A percentile compares a stretch with the other conserved stretches of the same genome.
Evolutionary conservation across 169 alveolate genomes (phyloP).

Genomic region (Plasmodium reichenowi): DNA sequence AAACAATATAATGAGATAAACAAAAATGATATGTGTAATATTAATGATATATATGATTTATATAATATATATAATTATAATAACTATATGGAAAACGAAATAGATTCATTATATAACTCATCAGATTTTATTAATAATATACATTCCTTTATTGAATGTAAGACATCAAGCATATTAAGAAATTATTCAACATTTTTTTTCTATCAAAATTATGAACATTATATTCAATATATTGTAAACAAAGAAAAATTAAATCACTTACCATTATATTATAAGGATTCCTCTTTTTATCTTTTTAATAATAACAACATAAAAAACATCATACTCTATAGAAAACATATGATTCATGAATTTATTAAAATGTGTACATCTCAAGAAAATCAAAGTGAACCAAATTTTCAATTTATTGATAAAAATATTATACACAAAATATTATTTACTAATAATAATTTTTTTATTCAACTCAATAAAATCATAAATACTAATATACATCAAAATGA

Average conservation of each 20-base stretch:
- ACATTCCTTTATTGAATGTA: too few species aligned
- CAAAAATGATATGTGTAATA: too few species aligned
- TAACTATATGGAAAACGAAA: too few species aligned
- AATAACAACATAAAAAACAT: conserved; percentile 54
- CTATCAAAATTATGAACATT: conserved; percentile 64
- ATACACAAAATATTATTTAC: conserved; percentile 47
- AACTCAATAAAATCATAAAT: conserved; percentile 3
- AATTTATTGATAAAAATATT: conserved; percentile 39
- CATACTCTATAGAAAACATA: conserved; percentile 54
- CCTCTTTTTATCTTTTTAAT: conserved; percentile 59
- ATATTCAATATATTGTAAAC: conserved; percentile 51
- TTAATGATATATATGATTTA: too few species aligned
- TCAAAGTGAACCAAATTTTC: conserved; percentile 7
- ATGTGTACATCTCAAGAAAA: conserved; percentile 20
- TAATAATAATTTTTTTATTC: conserved; percentile 24
- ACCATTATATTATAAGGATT: conserved; percentile 37
- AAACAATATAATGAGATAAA: too few species aligned
- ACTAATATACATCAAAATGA: neutral
- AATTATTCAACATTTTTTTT: conserved; percentile 42
- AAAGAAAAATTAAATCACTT: conserved; percentile 26
- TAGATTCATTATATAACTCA: too few species aligned
- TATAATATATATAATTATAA: too few species aligned
- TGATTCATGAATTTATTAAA: conserved; percentile 60
- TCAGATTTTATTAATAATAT: too few species aligned
- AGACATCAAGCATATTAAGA: neutral